Evolutionary conservation across 1,284 basidiomycete genomes (phyloP).

Genomic region (Inonotus obliquus): DNA sequence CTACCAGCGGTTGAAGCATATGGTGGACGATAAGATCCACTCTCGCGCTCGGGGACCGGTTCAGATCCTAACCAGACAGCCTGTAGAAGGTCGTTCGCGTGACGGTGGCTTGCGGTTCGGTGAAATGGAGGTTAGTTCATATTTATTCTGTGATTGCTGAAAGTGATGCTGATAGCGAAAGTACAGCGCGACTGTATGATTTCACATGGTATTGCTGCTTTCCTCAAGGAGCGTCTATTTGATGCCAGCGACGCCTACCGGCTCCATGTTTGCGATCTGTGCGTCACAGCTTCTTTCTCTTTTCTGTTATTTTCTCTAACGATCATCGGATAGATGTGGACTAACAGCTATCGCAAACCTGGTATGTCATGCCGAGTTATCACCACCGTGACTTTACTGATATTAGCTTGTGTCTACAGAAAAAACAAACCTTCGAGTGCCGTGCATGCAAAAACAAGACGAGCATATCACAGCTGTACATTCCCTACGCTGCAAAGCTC

Average conservation of each 20-base stretch:
- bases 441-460: constrained; percentile 95
- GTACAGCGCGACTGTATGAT: constrained; percentile 94
- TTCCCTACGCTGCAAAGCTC: constrained; percentile 89
- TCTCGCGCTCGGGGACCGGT: constrained; percentile 96
- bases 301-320: constrained; percentile 4
- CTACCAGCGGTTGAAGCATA: constrained; percentile 99
- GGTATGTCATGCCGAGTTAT: constrained; percentile 38
- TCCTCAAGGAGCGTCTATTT: constrained; percentile 93
- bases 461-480: constrained; percentile 85
- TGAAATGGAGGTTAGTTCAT: constrained; percentile 82
- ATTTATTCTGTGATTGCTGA: neutral
- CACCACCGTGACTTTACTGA: neutral
- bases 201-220: constrained; percentile 96
- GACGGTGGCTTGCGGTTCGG: constrained; percentile 99
- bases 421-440: constrained; percentile 87
- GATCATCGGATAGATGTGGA: constrained; percentile 61
- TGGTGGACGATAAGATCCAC: constrained; percentile 99
- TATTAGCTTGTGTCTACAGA: constrained; percentile 36
- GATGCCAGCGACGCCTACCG: constrained; percentile 95
- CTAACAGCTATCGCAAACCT: constrained; percentile 93
- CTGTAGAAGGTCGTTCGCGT: constrained; percentile 98
- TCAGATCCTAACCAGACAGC: constrained; percentile 96
- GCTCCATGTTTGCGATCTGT: constrained; percentile 95
- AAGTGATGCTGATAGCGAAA: neutral
- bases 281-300: constrained; percentile 31